phyloP scores from a whole-genome alignment of 1,284 basidiomycete species.

The Fistulinella staudtii region DNA sequence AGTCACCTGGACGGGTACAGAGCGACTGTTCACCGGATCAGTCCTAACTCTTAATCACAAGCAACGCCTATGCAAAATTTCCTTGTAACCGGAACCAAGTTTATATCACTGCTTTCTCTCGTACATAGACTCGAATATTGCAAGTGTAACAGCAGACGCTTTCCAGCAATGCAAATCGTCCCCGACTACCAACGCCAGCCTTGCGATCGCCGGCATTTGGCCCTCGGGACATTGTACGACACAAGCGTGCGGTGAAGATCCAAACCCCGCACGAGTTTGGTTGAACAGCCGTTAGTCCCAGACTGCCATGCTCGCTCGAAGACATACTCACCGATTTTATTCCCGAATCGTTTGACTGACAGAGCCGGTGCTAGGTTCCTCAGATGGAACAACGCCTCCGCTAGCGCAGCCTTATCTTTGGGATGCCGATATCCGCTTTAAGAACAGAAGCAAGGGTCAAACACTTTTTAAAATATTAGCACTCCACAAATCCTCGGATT shows the following conservation, averaged over 20 bases:
- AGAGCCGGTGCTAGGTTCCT: conserved; percentile 54
- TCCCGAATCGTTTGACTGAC: conserved; percentile 49
- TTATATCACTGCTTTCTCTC: too few species aligned
- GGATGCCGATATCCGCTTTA: conserved; percentile 52
- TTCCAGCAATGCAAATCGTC: conserved; percentile 46
- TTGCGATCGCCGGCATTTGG: conserved; percentile 52
- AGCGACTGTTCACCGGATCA: background rate
- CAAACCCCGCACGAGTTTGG: conserved; percentile 52
- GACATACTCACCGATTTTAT: conserved; percentile 51
- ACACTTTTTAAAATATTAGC: conserved; percentile 45
- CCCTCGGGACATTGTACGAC: conserved; percentile 57
- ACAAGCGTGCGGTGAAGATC: conserved; percentile 54
- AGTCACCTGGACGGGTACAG: background rate
- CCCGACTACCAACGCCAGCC: conserved; percentile 40
- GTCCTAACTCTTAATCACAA: background rate
- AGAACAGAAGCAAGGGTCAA: conserved; percentile 68
- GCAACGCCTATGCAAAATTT: background rate
- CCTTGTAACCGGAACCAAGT: too few species aligned
- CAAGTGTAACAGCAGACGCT: conserved; percentile 40
- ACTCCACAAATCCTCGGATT: conserved; percentile 10
- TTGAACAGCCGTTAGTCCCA: background rate
- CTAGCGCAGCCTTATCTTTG: conserved; percentile 57
- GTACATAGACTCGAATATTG: background rate
- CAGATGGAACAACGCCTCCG: conserved; percentile 54
- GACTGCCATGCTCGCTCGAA: background rate